A percentile compares a stretch with the other conserved stretches of the same genome.
These are phyloP conservation scores for Niebla homalea DNA, from an alignment of 495 filamentous ascomycete species.

Conservation along the genomic window DNA sequence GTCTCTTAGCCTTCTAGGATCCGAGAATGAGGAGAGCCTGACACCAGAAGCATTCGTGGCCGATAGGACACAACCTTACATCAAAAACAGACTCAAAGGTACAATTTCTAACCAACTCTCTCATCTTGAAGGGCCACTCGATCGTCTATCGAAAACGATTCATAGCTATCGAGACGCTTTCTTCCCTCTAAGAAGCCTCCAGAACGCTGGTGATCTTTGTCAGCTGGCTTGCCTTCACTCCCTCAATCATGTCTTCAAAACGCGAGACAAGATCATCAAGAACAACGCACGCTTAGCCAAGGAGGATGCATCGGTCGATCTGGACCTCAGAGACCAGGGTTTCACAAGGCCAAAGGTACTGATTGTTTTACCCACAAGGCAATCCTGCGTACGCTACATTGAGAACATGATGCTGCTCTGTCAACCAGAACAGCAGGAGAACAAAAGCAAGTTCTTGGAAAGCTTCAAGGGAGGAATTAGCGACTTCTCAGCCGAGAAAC, in stretches of 20 bases:
- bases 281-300: slow-evolving; percentile 68
- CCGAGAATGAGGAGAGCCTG: too few relatives aligned
- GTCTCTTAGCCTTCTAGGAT: too few relatives aligned
- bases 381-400: slow-evolving; percentile 66
- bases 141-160: slow-evolving; percentile 28
- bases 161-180: slow-evolving; percentile 73
- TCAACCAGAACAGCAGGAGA: slow-evolving; percentile 83
- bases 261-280: slow-evolving; percentile 80
- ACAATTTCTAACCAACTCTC: slow-evolving; percentile 25
- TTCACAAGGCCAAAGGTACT: slow-evolving; percentile 91
- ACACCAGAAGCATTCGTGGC: too few relatives aligned
- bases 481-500: slow-evolving; percentile 54
- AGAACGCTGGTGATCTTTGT: slow-evolving; percentile 51
- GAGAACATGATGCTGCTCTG: slow-evolving; percentile 58
- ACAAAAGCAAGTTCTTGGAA: slow-evolving; percentile 82
- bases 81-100: slow-evolving; percentile 33
- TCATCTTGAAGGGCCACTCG: slow-evolving; percentile 22
- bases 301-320: slow-evolving; percentile 40
- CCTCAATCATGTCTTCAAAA: slow-evolving; percentile 87
- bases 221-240: slow-evolving; percentile 68
- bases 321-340: slow-evolving; percentile 84
- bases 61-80: slow-evolving; percentile 13
- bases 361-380: slow-evolving; percentile 73
- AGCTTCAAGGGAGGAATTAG: slow-evolving; percentile 54
- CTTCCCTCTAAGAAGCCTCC: slow-evolving; percentile 54